Percentiles rank a stretch among this genome's conserved stretches.
Evolutionary conservation across 192 early-diverging fungal genomes (phyloP).

Genomic region (Coemansia sp.): DNA sequence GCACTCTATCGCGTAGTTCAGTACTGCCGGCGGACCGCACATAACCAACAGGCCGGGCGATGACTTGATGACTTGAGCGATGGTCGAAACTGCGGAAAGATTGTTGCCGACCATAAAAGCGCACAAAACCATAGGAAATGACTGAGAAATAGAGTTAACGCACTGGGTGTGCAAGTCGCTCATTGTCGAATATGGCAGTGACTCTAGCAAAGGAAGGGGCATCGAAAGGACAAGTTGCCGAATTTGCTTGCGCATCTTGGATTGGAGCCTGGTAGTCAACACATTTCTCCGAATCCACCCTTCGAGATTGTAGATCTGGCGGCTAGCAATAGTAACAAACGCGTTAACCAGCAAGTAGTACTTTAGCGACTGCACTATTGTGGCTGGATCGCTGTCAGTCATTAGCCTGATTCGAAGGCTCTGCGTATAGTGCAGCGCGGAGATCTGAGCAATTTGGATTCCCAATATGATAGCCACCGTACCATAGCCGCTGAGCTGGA

Average conservation of each 20-base stretch:
- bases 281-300: not conserved
- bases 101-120: not conserved
- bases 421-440: constrained; percentile 18
- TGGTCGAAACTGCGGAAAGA: not conserved
- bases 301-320: constrained; percentile 7
- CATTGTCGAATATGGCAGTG: not conserved
- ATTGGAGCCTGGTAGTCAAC: constrained; percentile 11
- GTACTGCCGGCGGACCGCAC: not conserved
- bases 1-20: not conserved
- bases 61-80: constrained; percentile 6
- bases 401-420: constrained; percentile 23
- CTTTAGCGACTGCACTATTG: constrained; percentile 25
- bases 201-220: constrained; percentile 18
- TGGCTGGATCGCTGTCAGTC: constrained; percentile 28
- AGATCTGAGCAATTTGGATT: constrained; percentile 10
- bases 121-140: not conserved
- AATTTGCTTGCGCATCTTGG: not conserved
- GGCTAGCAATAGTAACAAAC: not conserved
- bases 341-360: constrained; percentile 31
- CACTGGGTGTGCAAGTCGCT: not conserved
- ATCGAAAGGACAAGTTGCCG: constrained; percentile 4
- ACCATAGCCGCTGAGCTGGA: constrained; percentile 23
- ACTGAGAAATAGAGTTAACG: no score
- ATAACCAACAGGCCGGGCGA: not conserved
- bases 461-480: constrained; percentile 7